These are phyloP conservation scores for Cavenderia fasciculata DNA, from an alignment of 78 protist genomes.

Conservation along the genomic window DNA sequence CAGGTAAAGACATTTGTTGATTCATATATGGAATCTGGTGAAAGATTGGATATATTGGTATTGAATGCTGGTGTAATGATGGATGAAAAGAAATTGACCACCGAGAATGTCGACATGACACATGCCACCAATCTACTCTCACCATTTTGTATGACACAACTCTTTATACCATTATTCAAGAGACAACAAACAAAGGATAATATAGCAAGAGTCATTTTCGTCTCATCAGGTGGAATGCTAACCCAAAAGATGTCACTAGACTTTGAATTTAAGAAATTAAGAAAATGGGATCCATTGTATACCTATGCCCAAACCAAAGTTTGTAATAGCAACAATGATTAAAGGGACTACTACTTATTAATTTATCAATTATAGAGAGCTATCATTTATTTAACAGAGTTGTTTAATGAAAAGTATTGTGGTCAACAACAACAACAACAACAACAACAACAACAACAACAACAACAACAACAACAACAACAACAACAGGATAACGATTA, in stretches of 20 bases:
- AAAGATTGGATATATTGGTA: slow-evolving; percentile 17
- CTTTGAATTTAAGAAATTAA: not conserved
- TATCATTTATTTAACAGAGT: slow-evolving; percentile 18
- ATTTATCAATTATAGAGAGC: no score
- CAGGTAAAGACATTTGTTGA: not conserved
- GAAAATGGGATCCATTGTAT: slow-evolving; percentile 20
- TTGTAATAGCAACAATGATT: no score
- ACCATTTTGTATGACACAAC: slow-evolving; percentile 17
- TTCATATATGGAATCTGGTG: not conserved
- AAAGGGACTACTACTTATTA: no score
- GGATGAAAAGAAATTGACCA: not conserved
- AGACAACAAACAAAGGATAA: not conserved
- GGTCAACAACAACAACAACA: no score
- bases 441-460: no score
- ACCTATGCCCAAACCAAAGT: slow-evolving; percentile 68
- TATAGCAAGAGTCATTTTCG: slow-evolving; percentile 24
- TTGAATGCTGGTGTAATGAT: slow-evolving; percentile 70
- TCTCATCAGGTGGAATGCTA: slow-evolving; percentile 57
- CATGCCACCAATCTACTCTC: slow-evolving; percentile 56
- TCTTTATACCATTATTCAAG: not conserved
- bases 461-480: no score
- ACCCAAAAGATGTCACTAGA: slow-evolving; percentile 36
- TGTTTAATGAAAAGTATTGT: slow-evolving; percentile 20
- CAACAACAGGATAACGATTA: no score
- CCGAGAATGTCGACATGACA: slow-evolving; percentile 27